Conservation (phyloP, 768 basidiomycete genomes). For the Pisolithus sp. region DNA sequence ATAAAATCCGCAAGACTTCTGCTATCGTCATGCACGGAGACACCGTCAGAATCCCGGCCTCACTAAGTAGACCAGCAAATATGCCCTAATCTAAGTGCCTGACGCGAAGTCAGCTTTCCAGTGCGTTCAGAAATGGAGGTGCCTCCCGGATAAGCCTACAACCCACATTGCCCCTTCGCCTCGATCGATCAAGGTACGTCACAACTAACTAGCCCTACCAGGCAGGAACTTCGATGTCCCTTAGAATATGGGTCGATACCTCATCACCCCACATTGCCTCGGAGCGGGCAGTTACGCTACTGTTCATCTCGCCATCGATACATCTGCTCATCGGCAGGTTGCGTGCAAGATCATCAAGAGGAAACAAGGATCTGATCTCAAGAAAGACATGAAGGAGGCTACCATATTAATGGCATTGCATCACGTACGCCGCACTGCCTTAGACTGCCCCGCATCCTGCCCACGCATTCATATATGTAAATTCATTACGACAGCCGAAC, state of each 20-base stretch:
- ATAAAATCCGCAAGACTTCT: conserved; percentile 58
- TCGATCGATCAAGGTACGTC: conserved; percentile 46
- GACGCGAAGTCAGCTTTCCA: conserved; percentile 46
- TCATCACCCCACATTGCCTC: conserved; percentile 73
- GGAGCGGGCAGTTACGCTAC: conserved; percentile 80
- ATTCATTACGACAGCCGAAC: conserved; percentile 49
- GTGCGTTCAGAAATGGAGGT: conserved; percentile 53
- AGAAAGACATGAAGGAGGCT: conserved; percentile 71
- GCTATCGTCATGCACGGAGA: conserved; percentile 78
- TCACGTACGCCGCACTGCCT: conserved; percentile 45
- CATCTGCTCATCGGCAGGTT: conserved; percentile 57
- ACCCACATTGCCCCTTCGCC: conserved; percentile 51
- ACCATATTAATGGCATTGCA: conserved; percentile 62
- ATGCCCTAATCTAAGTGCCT: background rate
- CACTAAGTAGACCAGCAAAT: conserved; percentile 40
- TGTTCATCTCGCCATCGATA: conserved; percentile 73
- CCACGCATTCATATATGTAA: conserved; percentile 1
- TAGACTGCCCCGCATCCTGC: background rate
- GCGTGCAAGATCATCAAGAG: conserved; percentile 80
- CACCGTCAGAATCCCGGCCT: conserved; percentile 57
- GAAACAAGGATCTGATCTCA: conserved; percentile 34
- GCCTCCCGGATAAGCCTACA: conserved; percentile 43
- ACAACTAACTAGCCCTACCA: too few species aligned
- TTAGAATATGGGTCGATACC: conserved; percentile 59
- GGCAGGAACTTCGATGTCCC: background rate